Percentiles rank a stretch among this genome's conserved stretches.
phyloP scores from a whole-genome alignment of 2,329 filamentous ascomycete genomes.

The Epichloe typhina region DNA sequence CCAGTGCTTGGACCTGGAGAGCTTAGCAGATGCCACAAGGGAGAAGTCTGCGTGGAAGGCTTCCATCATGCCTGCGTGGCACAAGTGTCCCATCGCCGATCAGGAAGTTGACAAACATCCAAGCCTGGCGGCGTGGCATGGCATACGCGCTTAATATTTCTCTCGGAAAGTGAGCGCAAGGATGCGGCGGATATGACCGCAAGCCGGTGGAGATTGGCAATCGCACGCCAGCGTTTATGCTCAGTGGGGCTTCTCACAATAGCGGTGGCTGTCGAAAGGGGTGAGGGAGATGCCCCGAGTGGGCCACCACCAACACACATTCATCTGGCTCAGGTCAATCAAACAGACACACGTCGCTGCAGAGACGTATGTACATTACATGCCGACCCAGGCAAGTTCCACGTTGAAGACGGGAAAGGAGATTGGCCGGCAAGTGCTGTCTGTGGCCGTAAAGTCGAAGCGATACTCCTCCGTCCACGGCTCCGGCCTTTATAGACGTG shows the following conservation, averaged over 20 bases:
- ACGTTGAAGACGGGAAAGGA: not conserved
- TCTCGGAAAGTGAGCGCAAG: not conserved
- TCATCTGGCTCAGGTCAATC: too few species aligned
- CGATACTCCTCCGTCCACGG: not conserved
- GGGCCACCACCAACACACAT: slow-evolving; percentile 2
- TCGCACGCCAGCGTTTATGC: slow-evolving; percentile 6
- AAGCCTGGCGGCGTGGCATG: not conserved
- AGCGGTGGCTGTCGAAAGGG: slow-evolving; percentile 6
- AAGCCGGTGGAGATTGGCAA: slow-evolving; percentile 11
- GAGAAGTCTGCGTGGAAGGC: not conserved
- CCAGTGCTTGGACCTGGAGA: not conserved
- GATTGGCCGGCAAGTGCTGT: not conserved
- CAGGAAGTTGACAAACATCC: not conserved
- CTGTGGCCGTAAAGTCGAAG: not conserved
- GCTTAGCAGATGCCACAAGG: not conserved
- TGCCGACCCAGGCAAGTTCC: not conserved
- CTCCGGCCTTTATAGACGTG: not conserved
- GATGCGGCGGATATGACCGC: slow-evolving; percentile 1
- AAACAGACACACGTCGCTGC: not conserved
- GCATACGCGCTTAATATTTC: slow-evolving; percentile 4
- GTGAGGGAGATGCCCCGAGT: slow-evolving; percentile 3
- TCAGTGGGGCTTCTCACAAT: slow-evolving; percentile 7
- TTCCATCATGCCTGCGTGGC: not conserved
- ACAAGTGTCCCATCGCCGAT: not conserved
- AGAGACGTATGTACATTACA: not conserved